These are phyloP conservation scores for Pseudofabraea citricarpa DNA, from an alignment of 2,329 filamentous ascomycete genomes.

Conservation along the genomic window DNA sequence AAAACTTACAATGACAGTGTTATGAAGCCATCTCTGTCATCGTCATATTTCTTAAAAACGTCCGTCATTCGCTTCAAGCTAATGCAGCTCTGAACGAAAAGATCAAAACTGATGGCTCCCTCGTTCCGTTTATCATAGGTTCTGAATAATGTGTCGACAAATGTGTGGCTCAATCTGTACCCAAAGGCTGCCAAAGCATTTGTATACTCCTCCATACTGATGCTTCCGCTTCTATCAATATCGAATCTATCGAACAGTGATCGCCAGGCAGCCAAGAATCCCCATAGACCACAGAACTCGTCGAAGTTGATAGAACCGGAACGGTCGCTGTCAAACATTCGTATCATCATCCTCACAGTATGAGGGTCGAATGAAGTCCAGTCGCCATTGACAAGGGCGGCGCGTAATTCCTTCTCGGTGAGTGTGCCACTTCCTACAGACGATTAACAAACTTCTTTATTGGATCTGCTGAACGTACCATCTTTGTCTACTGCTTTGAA, in stretches of 20 bases:
- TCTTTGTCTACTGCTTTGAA: slow-evolving; percentile 90
- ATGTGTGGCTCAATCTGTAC: slow-evolving; percentile 79
- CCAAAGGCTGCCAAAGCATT: slow-evolving; percentile 91
- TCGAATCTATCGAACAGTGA: slow-evolving; percentile 95
- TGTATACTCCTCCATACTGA: slow-evolving; percentile 79
- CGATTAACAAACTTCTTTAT: not conserved
- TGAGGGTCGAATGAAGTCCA: slow-evolving; percentile 90
- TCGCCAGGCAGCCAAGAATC: slow-evolving; percentile 91
- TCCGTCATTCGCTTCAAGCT: slow-evolving; percentile 98
- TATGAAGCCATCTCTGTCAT: slow-evolving; percentile 91
- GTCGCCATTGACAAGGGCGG: slow-evolving; percentile 93
- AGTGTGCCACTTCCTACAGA: slow-evolving; percentile 68
- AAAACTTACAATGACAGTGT: slow-evolving; percentile 60
- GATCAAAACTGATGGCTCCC: slow-evolving; percentile 80
- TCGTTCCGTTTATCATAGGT: slow-evolving; percentile 78
- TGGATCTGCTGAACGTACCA: slow-evolving; percentile 41
- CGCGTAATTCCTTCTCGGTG: slow-evolving; percentile 79
- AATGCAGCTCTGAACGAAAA: slow-evolving; percentile 97
- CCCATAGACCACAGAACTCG: slow-evolving; percentile 96
- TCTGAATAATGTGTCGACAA: slow-evolving; percentile 79
- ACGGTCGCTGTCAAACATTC: slow-evolving; percentile 96
- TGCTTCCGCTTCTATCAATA: slow-evolving; percentile 78
- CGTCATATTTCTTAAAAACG: slow-evolving; percentile 98
- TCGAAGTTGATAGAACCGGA: slow-evolving; percentile 87
- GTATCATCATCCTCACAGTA: slow-evolving; percentile 98